These are phyloP conservation scores for Debaryomyces hansenii DNA, from an alignment of 805 yeast species.

Conservation along the genomic window DNA sequence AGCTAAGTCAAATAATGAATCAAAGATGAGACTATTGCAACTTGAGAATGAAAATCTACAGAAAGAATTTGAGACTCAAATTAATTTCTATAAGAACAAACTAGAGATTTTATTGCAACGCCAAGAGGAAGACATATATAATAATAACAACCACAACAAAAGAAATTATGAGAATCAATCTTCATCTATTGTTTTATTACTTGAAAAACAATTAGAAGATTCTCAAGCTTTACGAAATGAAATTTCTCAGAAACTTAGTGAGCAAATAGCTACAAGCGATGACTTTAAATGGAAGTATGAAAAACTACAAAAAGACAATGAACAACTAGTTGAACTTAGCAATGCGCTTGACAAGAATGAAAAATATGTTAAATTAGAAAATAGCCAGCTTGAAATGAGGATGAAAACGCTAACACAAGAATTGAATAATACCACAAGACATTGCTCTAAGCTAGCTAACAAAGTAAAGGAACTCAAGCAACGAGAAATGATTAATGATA, in stretches of 20 bases:
- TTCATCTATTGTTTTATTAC: conserved; percentile 20
- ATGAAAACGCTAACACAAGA: conserved; percentile 29
- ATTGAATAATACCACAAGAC: conserved; percentile 25
- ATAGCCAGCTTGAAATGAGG: conserved; percentile 26
- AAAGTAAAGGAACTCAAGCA: conserved; percentile 24
- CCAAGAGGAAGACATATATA: not conserved
- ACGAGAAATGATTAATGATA: conserved; percentile 30
- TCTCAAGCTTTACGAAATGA: conserved; percentile 26
- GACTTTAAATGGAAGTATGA: conserved; percentile 16
- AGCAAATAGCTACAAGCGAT: conserved; percentile 20
- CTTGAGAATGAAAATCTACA: conserved; percentile 38
- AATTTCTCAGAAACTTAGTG: conserved; percentile 19
- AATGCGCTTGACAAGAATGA: conserved; percentile 30
- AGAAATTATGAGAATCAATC: conserved; percentile 7
- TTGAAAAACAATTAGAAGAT: conserved; percentile 36
- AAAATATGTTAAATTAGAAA: conserved; percentile 27
- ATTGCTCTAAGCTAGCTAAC: conserved; percentile 29
- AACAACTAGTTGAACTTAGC: conserved; percentile 24
- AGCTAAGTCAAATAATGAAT: conserved; percentile 38
- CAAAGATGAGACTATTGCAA: conserved; percentile 33
- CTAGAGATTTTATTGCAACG: conserved; percentile 20
- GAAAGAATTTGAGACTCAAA: conserved; percentile 35
- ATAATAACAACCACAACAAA: conserved; percentile 3
- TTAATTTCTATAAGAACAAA: conserved; percentile 31
- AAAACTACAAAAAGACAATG: conserved; percentile 21